Percentiles rank a stretch among this genome's conserved stretches.
Conservation (phyloP, 1,284 basidiomycete species). For the Hemileia vastatrix region DNA sequence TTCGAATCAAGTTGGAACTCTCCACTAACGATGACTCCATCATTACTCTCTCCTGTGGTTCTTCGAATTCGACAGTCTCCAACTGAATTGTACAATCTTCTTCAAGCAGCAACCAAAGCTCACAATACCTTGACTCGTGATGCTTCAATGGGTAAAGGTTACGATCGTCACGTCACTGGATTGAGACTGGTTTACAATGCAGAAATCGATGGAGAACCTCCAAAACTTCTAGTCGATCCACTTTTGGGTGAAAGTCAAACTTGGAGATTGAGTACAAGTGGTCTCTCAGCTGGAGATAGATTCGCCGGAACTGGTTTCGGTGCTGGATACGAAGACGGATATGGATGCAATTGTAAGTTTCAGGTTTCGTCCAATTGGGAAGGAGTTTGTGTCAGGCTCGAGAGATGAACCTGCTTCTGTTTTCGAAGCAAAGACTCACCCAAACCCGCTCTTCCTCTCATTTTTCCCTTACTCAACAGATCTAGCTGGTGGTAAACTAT, state of each 20-base stretch:
- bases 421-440: too few relatives aligned
- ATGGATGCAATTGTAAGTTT: slow-evolving; percentile 77
- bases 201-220: slow-evolving; percentile 10
- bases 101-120: slow-evolving; percentile 60
- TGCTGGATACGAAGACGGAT: slow-evolving; percentile 55
- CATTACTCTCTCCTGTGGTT: slow-evolving; percentile 1
- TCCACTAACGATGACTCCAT: neutral
- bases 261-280: slow-evolving; percentile 89
- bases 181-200: slow-evolving; percentile 51
- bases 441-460: neutral
- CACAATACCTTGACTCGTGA: slow-evolving; percentile 68
- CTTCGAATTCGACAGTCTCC: neutral
- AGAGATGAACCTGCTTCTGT: too few relatives aligned
- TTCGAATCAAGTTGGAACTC: neutral
- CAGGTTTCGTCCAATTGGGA: neutral
- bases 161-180: slow-evolving; percentile 83
- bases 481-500: slow-evolving; percentile 63
- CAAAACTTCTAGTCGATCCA: slow-evolving; percentile 51
- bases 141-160: slow-evolving; percentile 71
- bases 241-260: slow-evolving; percentile 66
- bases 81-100: slow-evolving; percentile 51
- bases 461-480: slow-evolving; percentile 50
- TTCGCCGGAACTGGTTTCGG: slow-evolving; percentile 81
- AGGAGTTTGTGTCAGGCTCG: too few relatives aligned
- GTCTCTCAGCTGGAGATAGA: slow-evolving; percentile 70